A percentile compares a stretch with the other conserved stretches of the same genome.
phyloP scores from a whole-genome alignment of 352 stramenopile species.

The Pythium aristosporum region DNA sequence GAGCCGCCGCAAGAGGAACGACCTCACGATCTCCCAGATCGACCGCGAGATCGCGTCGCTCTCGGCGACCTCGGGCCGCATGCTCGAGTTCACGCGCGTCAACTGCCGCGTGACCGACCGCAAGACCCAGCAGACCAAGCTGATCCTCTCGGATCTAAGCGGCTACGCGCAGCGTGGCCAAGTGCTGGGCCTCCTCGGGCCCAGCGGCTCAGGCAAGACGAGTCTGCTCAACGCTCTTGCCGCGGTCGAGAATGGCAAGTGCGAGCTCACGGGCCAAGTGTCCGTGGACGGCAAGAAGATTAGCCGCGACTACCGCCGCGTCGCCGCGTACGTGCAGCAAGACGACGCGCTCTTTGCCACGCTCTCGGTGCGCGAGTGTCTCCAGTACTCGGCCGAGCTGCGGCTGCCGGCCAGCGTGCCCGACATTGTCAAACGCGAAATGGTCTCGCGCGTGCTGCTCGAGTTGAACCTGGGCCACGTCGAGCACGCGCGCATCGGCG shows the following conservation, averaged over 20 bases:
- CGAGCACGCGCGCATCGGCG: constrained; percentile 53
- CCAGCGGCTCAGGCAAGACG: constrained; percentile 82
- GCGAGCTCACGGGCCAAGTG: constrained; percentile 53
- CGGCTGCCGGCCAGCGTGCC: constrained; percentile 52
- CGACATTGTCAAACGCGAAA: constrained; percentile 53
- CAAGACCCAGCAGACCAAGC: constrained; percentile 23
- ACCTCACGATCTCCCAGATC: constrained; percentile 23
- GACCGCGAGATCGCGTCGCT: constrained; percentile 51
- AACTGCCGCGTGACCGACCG: constrained; percentile 40
- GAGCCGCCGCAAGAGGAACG: constrained; percentile 27
- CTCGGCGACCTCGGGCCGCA: constrained; percentile 36
- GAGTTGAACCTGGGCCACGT: constrained; percentile 78
- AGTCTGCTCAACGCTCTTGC: constrained; percentile 79
- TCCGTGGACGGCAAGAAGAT: constrained; percentile 58
- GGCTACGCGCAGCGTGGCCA: constrained; percentile 52
- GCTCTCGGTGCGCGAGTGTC: constrained; percentile 82
- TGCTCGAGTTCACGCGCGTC: constrained; percentile 57
- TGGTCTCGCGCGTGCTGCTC: constrained; percentile 68
- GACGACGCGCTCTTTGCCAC: constrained; percentile 82
- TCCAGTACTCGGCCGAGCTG: constrained; percentile 81
- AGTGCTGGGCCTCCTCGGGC: constrained; percentile 70
- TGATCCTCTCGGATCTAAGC: constrained; percentile 63
- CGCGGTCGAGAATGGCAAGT: constrained; percentile 64
- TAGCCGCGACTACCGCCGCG: constrained; percentile 58
- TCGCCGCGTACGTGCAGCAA: constrained; percentile 88